A percentile compares a stretch with the other conserved stretches of the same genome.
phyloP scores from a whole-genome alignment of 306 rosid species.

The Prosopis cineraria region DNA sequence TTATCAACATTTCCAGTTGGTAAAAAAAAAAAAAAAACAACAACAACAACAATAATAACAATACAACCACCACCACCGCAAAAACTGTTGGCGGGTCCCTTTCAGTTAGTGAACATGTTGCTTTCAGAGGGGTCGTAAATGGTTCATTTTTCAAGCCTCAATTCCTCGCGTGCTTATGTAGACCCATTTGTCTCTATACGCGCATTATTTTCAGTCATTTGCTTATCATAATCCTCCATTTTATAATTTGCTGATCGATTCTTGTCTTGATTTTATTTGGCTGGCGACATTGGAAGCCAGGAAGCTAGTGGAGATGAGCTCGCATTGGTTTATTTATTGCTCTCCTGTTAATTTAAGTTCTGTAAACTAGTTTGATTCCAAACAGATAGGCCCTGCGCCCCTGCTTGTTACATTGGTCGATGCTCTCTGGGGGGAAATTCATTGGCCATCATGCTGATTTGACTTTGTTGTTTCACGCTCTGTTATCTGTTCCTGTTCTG shows the following conservation, averaged over 20 bases:
- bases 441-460: constrained; percentile 22
- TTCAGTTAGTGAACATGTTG: constrained; percentile 51
- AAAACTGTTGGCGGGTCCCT: constrained; percentile 65
- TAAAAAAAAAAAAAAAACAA: too few relatives aligned
- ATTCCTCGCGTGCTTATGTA: constrained; percentile 38
- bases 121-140: constrained; percentile 56
- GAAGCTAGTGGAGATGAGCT: constrained; percentile 25
- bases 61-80: too few relatives aligned
- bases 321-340: constrained; percentile 20
- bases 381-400: background rate
- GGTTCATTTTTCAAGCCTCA: constrained; percentile 29
- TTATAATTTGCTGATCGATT: constrained; percentile 14
- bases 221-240: constrained; percentile 34
- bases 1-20: background rate
- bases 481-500: constrained; percentile 24
- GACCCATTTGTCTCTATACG: constrained; percentile 38
- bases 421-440: constrained; percentile 4
- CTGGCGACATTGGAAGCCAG: background rate
- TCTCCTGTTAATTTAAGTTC: constrained; percentile 1
- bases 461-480: constrained; percentile 19
- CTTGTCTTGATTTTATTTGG: background rate
- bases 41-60: too few relatives aligned
- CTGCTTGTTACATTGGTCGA: background rate
- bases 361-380: background rate
- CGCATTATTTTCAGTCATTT: constrained; percentile 27